These are phyloP conservation scores for Mantamonas sphyraenae DNA, from an alignment of 78 protist genomes.

Conservation along the genomic window DNA sequence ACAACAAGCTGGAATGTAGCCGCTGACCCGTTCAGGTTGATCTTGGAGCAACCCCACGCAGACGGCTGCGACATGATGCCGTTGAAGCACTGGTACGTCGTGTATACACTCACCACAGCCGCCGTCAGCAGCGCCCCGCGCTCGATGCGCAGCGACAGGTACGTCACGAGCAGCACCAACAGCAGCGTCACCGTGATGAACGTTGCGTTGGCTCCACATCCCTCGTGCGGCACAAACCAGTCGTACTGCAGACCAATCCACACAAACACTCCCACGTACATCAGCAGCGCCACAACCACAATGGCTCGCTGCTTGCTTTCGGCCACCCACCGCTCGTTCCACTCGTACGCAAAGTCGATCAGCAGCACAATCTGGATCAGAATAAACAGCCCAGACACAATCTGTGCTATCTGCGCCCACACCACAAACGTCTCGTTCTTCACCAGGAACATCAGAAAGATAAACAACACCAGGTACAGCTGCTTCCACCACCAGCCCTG, in stretches of 20 bases:
- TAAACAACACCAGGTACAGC: no score
- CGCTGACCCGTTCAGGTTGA: not conserved
- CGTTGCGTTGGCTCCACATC: not conserved
- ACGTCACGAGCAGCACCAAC: no score
- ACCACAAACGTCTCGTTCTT: no score
- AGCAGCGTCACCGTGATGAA: conserved; percentile 18
- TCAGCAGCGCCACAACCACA: not conserved
- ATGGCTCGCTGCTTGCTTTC: not conserved
- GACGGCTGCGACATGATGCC: conserved; percentile 3
- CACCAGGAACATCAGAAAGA: no score
- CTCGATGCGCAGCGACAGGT: conserved; percentile 4
- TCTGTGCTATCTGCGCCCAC: no score
- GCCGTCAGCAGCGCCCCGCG: conserved; percentile 25
- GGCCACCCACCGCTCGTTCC: conserved; percentile 27
- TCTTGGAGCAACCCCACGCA: conserved; percentile 11
- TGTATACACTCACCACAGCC: not conserved
- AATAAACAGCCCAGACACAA: not conserved
- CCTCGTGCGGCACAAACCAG: not conserved
- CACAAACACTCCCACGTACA: not conserved
- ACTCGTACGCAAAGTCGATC: conserved; percentile 28
- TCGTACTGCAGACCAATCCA: not conserved
- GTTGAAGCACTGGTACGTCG: conserved; percentile 6
- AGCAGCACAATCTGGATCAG: conserved; percentile 21
- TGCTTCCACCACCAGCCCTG: no score
- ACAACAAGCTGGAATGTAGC: conserved; percentile 11